Conservation (phyloP, 2,329 filamentous ascomycete genomes). For the Aspergillus sp. region DNA sequence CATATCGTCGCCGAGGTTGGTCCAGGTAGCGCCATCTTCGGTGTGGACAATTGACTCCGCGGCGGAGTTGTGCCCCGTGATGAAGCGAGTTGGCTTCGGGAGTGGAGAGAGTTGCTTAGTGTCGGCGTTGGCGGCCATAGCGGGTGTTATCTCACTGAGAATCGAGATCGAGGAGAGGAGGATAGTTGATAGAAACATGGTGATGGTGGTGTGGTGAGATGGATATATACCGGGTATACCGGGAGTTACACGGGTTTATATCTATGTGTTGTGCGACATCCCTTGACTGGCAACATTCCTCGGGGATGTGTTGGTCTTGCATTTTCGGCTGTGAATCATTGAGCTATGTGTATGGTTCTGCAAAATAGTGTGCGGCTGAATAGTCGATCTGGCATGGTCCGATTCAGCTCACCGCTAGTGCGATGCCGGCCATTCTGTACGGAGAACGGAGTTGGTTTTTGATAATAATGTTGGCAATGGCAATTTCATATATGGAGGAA, state of each 20-base stretch:
- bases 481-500: too few species aligned
- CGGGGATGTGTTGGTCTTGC: neutral
- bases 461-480: too few species aligned
- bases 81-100: slow-evolving; percentile 23
- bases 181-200: neutral
- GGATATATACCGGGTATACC: neutral
- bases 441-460: too few species aligned
- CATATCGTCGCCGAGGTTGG: slow-evolving; percentile 23
- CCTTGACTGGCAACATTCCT: neutral
- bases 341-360: too few species aligned
- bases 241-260: neutral
- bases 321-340: neutral
- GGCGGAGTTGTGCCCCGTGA: slow-evolving; percentile 31
- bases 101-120: slow-evolving; percentile 22
- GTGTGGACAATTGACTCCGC: slow-evolving; percentile 34
- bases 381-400: neutral
- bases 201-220: neutral
- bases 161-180: neutral
- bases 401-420: neutral
- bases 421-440: neutral
- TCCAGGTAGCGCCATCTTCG: slow-evolving; percentile 23
- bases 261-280: neutral
- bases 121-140: slow-evolving; percentile 15
- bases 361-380: too few species aligned
- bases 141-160: neutral